Evolutionary conservation across 2,329 filamentous ascomycete species (phyloP).

Genomic region (Penicillium sp.): DNA sequence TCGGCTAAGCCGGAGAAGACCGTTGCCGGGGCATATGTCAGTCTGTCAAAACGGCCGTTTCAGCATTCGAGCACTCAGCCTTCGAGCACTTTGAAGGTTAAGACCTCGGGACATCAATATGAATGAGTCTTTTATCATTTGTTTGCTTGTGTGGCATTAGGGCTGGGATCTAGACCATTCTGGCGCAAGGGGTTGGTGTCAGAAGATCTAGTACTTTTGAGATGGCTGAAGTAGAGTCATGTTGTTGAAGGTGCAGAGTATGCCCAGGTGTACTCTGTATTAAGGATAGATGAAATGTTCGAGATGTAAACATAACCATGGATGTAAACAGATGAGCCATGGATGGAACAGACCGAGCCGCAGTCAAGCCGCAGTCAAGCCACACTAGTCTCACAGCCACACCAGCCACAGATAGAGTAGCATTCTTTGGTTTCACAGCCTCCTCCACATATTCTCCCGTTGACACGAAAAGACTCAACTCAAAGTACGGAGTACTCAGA

Average conservation of each 20-base stretch:
- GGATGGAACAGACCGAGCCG: not conserved
- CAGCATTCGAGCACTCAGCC: no score
- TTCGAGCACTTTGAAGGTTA: no score
- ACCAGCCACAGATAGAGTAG: not conserved
- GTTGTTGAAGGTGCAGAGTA: no score
- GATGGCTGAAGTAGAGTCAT: no score
- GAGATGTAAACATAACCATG: no score
- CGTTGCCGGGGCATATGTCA: not conserved
- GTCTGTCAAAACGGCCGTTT: not conserved
- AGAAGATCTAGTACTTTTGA: not conserved
- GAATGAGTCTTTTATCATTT: no score
- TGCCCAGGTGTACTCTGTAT: no score
- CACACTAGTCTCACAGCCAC: slow-evolving; percentile 1
- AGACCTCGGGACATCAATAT: no score
- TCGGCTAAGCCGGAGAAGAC: not conserved
- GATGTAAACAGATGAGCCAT: no score
- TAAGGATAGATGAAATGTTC: no score
- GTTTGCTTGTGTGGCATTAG: not conserved
- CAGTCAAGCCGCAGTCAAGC: slow-evolving; percentile 2
- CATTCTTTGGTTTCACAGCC: slow-evolving; percentile 1
- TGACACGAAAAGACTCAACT: not conserved
- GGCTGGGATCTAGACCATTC: no score
- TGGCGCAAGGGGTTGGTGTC: not conserved
- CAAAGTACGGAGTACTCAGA: not conserved
- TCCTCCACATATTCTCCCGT: not conserved